Evolutionary conservation across 345 rosid species (phyloP).

Genomic region (Rhizophora mangle): DNA sequence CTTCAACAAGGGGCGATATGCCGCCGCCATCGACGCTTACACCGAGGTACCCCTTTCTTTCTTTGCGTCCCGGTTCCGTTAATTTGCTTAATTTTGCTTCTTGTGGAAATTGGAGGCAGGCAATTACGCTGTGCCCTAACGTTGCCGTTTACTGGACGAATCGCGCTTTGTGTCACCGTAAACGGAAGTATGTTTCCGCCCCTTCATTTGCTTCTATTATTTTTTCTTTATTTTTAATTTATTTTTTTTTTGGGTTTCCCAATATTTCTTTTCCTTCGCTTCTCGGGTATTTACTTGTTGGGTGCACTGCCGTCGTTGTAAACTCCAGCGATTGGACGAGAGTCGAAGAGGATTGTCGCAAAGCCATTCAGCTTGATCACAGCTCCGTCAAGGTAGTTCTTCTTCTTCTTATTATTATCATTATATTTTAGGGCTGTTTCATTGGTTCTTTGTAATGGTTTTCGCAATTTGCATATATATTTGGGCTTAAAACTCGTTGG

Average conservation of each 20-base stretch:
- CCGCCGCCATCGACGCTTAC: conserved; percentile 92
- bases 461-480: no score
- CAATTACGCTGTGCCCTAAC: conserved; percentile 77
- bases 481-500: no score
- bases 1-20: conserved; percentile 59
- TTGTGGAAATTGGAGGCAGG: conserved; percentile 64
- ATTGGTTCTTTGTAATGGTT: no score
- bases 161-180: conserved; percentile 86
- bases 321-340: conserved; percentile 67
- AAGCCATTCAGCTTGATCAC: conserved; percentile 67
- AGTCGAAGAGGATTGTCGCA: conserved; percentile 79
- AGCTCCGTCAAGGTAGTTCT: conserved; percentile 60
- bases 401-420: no score
- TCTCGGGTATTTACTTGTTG: conserved; percentile 6
- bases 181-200: conserved; percentile 65
- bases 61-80: not conserved
- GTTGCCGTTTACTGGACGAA: conserved; percentile 87
- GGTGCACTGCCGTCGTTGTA: not conserved
- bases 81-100: not conserved
- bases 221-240: not conserved
- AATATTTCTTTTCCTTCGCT: not conserved
- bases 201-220: not conserved
- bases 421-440: no score
- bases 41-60: conserved; percentile 50
- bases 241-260: not conserved